Conservation (phyloP, 2,329 filamentous ascomycete species). For the Emergomyces pasteurianus region DNA sequence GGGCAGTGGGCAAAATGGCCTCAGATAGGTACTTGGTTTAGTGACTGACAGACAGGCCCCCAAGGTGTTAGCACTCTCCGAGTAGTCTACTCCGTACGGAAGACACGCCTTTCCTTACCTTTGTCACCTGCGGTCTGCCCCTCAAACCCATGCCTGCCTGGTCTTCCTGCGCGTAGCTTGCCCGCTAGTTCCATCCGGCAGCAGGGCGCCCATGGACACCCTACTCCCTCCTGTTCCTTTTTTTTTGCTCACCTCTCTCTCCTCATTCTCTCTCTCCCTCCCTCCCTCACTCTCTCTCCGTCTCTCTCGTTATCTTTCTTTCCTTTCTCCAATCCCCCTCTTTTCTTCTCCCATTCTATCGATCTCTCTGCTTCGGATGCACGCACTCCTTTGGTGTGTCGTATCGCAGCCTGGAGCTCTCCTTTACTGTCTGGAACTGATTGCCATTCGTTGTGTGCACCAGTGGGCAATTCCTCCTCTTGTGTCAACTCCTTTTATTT, state of each 20-base stretch:
- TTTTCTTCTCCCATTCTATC: background rate
- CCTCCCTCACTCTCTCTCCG: constrained; percentile 5
- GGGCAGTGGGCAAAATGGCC: too few relatives aligned
- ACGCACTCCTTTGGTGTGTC: constrained; percentile 5
- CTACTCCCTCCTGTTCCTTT: constrained; percentile 3
- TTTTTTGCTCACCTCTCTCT: background rate
- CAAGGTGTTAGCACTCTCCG: too few relatives aligned
- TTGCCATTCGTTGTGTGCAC: constrained; percentile 1
- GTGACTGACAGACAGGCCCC: too few relatives aligned
- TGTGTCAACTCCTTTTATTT: background rate
- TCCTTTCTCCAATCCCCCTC: background rate
- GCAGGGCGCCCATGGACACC: background rate
- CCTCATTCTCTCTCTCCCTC: background rate
- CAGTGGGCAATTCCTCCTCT: background rate
- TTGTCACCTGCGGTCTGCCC: background rate
- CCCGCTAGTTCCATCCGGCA: background rate
- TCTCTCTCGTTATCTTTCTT: constrained; percentile 6
- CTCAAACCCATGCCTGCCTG: too few relatives aligned
- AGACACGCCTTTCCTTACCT: background rate
- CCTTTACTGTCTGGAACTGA: background rate
- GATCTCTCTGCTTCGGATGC: constrained; percentile 4
- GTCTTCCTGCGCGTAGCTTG: too few relatives aligned
- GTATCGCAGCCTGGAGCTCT: constrained; percentile 11
- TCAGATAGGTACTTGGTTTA: too few relatives aligned
- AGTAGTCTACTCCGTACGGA: too few relatives aligned